These are phyloP conservation scores for Cenchrus purpureus DNA, from an alignment of 176 grass and related monocot genomes.

Conservation along the genomic window DNA sequence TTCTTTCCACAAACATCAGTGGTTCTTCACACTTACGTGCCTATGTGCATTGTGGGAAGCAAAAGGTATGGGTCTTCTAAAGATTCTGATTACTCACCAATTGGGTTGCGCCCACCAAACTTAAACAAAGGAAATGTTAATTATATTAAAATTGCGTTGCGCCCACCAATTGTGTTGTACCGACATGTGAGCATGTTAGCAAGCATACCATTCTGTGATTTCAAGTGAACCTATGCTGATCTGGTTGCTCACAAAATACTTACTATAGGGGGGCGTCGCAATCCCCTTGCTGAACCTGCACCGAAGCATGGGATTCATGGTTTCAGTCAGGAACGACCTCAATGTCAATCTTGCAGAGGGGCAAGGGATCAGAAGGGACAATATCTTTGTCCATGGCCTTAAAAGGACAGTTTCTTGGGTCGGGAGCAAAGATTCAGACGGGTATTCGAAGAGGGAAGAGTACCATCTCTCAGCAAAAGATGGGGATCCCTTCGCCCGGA, in stretches of 20 bases:
- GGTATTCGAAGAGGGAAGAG: constrained; percentile 70
- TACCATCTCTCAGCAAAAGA: constrained; percentile 74
- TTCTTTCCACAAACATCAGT: constrained; percentile 70
- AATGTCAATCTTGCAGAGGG: constrained; percentile 58
- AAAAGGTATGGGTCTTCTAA: constrained; percentile 49
- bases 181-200: not conserved
- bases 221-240: constrained; percentile 14
- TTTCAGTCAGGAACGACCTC: constrained; percentile 69
- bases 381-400: constrained; percentile 54
- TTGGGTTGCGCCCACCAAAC: not conserved
- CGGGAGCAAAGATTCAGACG: constrained; percentile 72
- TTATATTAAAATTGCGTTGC: too few relatives aligned
- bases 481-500: constrained; percentile 57
- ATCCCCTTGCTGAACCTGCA: constrained; percentile 91
- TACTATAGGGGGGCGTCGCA: constrained; percentile 61
- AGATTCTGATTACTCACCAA: constrained; percentile 6
- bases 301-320: constrained; percentile 59
- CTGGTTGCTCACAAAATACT: not conserved
- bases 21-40: constrained; percentile 84
- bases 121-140: not conserved
- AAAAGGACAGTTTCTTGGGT: constrained; percentile 91
- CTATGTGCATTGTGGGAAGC: constrained; percentile 82
- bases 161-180: not conserved
- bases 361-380: constrained; percentile 62
- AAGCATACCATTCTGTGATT: constrained; percentile 18